Percentiles rank a stretch among this genome's conserved stretches.
phyloP scores from a whole-genome alignment of 1,284 basidiomycete genomes.

The Schizophyllum amplum region DNA sequence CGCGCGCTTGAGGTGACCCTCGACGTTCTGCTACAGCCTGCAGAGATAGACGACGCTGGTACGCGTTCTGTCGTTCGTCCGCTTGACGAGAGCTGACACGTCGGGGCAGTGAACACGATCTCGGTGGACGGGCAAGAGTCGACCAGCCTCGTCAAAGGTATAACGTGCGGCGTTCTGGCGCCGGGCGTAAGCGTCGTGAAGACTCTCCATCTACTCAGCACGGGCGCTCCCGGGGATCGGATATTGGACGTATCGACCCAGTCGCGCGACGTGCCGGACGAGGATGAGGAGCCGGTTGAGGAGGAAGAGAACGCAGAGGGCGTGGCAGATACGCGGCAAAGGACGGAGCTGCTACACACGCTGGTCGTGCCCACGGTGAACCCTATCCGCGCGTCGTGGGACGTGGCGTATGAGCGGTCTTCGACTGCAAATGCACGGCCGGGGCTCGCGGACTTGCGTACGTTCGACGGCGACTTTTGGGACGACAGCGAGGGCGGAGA shows the following conservation, averaged over 20 bases:
- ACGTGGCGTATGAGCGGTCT: slow-evolving; percentile 40
- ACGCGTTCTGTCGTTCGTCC: slow-evolving; percentile 16
- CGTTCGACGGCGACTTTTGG: slow-evolving; percentile 48
- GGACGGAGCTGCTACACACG: slow-evolving; percentile 56
- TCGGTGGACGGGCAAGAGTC: slow-evolving; percentile 53
- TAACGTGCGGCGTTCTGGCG: slow-evolving; percentile 52
- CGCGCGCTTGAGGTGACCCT: slow-evolving; percentile 58
- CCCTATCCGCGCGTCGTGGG: slow-evolving; percentile 43
- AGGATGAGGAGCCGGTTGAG: slow-evolving; percentile 13
- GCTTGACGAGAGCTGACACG: background rate
- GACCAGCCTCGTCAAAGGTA: slow-evolving; percentile 63
- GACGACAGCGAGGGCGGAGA: slow-evolving; percentile 46
- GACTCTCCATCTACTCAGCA: slow-evolving; percentile 49
- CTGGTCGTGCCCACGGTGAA: slow-evolving; percentile 50
- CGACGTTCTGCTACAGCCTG: slow-evolving; percentile 72
- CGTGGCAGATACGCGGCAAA: slow-evolving; percentile 25
- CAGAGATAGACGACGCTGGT: slow-evolving; percentile 71
- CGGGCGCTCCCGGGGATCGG: slow-evolving; percentile 56
- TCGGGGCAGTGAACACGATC: slow-evolving; percentile 50
- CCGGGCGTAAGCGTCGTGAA: slow-evolving; percentile 50
- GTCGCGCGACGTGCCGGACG: slow-evolving; percentile 32
- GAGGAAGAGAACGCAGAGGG: slow-evolving; percentile 9
- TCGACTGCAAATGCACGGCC: slow-evolving; percentile 20
- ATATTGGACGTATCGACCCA: slow-evolving; percentile 71
- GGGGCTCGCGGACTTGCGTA: slow-evolving; percentile 45